Evolutionary conservation across 192 early-diverging fungal species (phyloP), one percentile per base, ranked within the genome.

Genomic region (Dissophora ornata): DNA sequence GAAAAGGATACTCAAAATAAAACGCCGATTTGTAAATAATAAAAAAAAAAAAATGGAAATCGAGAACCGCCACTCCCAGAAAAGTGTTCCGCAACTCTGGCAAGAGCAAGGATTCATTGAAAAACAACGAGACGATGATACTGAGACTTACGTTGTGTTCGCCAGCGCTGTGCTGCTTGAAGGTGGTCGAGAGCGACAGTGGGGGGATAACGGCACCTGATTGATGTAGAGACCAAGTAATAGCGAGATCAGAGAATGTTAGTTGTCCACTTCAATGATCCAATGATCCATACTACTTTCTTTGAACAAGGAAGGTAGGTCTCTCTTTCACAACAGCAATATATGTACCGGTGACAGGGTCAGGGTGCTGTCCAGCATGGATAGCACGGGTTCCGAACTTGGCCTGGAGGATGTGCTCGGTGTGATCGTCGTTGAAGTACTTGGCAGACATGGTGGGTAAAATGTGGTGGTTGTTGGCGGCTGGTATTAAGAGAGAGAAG

Each of bases 181-280:
- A 99, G 12, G 97, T 99, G 32, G 97, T 99, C 10, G 96, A 97
- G 52, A 99, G 88, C 21, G 91, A 94, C 33, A 99, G 84, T 15
- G 97, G 86, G 40, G 97, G 97, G 62, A 99, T 97, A 15, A 99
- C 97, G n/a, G 97, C 97, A 40, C 71, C 71, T 75, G 13, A 13
- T 9, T 38, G 36, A n/a, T n/a, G n/a, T n/a, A 26, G 36, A 50
- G 36, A 38, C 12, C 36, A 7, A 36, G 38, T 34, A 19, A 55
- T 53, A 22, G n/a, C n/a, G n/a, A n/a, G n/a, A n/a, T n/a, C n/a
- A n/a, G n/a, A n/a, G n/a, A n/a, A n/a, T n/a, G n/a, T n/a, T n/a
- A n/a, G n/a, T n/a, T n/a, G n/a, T n/a, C n/a, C n/a, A n/a, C n/a
- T n/a, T n/a, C n/a, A n/a, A n/a, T n/a, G n/a, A n/a, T n/a, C n/a